Base-by-base conservation (phyloP, 2,329 filamentous ascomycete genomes). In the Macrophomina pseudophaseolina region DNA sequence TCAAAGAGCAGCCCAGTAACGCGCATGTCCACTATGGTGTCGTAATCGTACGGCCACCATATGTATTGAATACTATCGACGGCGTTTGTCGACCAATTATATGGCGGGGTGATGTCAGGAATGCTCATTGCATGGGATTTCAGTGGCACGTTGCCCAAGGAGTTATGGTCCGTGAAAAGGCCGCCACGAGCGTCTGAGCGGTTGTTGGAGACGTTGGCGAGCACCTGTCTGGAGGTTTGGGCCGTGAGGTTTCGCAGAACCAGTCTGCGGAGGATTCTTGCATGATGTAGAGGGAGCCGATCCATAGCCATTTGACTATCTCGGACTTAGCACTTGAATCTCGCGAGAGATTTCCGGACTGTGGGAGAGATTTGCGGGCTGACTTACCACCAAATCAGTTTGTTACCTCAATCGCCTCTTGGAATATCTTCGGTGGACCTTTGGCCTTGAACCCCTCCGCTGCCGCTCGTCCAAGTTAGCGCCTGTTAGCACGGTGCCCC, bases 291-390 rank as follows among this genome's bases (percentile, higher is more conserved):
- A 53, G 49, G 30, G 49, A 53, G 49, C 33, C 49, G 30, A 53
- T 35, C 30, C 49, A 53, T 23, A 53, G 49, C 49, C 49, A 53
- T 16, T 53, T 53, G 12, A 53, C 49, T 53, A 9, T 53, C 32
- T 16, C 32, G 9, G 32, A 28, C 23, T 35, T 32, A 4, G 16
- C 28, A 8, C 49, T 30, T n/a, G 12, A 23, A n/a, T 28, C 32
- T 5, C 2, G 12, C 5, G 9, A 32, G 14, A 35, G 14, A 32
- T 3, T 5, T 9, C n/a, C n/a, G n/a, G n/a, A n/a, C n/a, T n/a
- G 23, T 23, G 23, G 2, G 23, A 23, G 23, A 23, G 23, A 23
- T 23, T 23, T 23, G 23, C 23, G 18, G n/a, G 30, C 8, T 11
- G 14, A 11, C 30, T 16, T 53, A 53, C 49, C 49, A 6, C n/a